A percentile compares a stretch with the other conserved stretches of the same genome.
phyloP scores from a whole-genome alignment of 2,329 filamentous ascomycete genomes.

The Neopestalotiopsis sp. region DNA sequence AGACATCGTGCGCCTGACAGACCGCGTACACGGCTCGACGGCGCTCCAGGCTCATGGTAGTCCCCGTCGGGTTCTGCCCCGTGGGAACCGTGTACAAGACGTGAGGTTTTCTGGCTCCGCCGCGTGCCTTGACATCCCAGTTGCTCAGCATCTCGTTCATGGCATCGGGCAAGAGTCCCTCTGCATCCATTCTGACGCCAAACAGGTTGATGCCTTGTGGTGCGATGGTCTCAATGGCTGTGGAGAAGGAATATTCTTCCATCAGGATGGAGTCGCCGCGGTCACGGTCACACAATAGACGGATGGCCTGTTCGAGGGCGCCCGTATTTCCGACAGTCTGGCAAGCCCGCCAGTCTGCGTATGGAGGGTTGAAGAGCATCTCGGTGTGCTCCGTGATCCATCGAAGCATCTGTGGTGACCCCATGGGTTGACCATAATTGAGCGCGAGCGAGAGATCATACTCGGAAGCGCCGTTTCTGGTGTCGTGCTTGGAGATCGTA shows the following conservation, averaged over 20 bases:
- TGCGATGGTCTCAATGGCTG: slow-evolving; percentile 63
- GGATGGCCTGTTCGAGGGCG: slow-evolving; percentile 80
- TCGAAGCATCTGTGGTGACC: slow-evolving; percentile 84
- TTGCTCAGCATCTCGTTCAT: slow-evolving; percentile 56
- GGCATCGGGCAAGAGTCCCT: slow-evolving; percentile 56
- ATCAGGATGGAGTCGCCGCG: slow-evolving; percentile 80
- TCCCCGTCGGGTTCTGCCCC: slow-evolving; percentile 90
- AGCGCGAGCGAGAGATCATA: slow-evolving; percentile 85
- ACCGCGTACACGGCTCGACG: slow-evolving; percentile 76
- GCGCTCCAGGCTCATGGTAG: slow-evolving; percentile 73
- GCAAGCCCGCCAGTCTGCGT: slow-evolving; percentile 86
- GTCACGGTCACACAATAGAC: slow-evolving; percentile 75
- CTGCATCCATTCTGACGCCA: slow-evolving; percentile 56
- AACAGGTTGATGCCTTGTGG: slow-evolving; percentile 58
- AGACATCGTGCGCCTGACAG: slow-evolving; percentile 82
- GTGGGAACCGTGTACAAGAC: slow-evolving; percentile 69
- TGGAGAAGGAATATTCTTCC: slow-evolving; percentile 91
- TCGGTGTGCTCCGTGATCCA: slow-evolving; percentile 96
- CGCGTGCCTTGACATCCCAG: slow-evolving; percentile 52
- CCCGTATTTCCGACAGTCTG: slow-evolving; percentile 87
- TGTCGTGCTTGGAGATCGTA: slow-evolving; percentile 83
- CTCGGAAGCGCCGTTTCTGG: slow-evolving; percentile 42
- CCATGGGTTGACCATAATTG: slow-evolving; percentile 90
- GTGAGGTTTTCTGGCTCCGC: slow-evolving; percentile 52
- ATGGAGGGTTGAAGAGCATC: slow-evolving; percentile 85